These are phyloP conservation scores for Lactarius hengduanensis DNA, from an alignment of 768 basidiomycete genomes.

Conservation along the genomic window DNA sequence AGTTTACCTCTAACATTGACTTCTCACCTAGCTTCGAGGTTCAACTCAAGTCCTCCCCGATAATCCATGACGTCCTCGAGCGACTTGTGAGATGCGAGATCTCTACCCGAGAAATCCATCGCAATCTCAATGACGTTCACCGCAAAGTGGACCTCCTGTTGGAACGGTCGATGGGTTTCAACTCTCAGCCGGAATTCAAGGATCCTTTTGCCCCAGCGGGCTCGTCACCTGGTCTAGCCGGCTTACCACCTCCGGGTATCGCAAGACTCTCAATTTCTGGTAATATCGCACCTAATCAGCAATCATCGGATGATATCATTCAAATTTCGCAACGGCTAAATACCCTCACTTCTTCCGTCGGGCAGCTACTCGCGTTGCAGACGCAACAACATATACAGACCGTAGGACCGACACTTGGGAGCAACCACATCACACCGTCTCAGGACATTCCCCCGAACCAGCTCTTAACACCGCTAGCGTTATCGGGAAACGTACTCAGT, in stretches of 20 bases:
- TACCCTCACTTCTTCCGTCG: constrained; percentile 79
- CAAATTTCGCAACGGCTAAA: constrained; percentile 77
- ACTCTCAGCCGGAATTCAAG: constrained; percentile 66
- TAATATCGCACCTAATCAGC: constrained; percentile 70
- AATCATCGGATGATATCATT: constrained; percentile 64
- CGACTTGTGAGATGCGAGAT: constrained; percentile 71
- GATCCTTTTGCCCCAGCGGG: constrained; percentile 66
- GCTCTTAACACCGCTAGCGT: constrained; percentile 39
- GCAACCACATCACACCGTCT: constrained; percentile 33
- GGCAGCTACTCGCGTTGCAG: constrained; percentile 78
- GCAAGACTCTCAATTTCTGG: constrained; percentile 64
- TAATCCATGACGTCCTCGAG: constrained; percentile 74
- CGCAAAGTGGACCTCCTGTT: constrained; percentile 76
- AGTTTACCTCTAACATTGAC: constrained; percentile 51
- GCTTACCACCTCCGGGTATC: constrained; percentile 39
- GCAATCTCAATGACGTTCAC: constrained; percentile 69
- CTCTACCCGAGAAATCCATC: constrained; percentile 67
- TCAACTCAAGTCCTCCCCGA: constrained; percentile 72
- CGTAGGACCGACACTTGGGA: constrained; percentile 31
- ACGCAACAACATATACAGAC: constrained; percentile 55
- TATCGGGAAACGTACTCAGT: constrained; percentile 44
- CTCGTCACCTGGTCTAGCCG: constrained; percentile 28
- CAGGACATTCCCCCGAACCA: constrained; percentile 49
- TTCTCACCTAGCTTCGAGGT: constrained; percentile 56
- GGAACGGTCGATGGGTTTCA: constrained; percentile 55